These are phyloP conservation scores for Aspergillus avenaceus DNA, from an alignment of 495 filamentous ascomycete genomes.

Conservation along the genomic window DNA sequence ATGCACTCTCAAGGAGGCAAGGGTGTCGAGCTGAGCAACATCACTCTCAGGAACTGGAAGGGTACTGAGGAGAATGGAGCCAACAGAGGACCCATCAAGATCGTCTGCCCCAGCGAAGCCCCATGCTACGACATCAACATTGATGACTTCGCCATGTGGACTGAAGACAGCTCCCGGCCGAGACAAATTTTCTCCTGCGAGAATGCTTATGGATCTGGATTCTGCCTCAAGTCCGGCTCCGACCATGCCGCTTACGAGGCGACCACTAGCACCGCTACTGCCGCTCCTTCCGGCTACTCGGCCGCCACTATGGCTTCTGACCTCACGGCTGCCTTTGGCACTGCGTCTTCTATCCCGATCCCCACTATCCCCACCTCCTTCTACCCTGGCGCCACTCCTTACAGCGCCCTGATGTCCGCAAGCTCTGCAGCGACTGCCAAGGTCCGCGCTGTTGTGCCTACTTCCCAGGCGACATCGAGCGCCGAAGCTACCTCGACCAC, in stretches of 20 bases:
- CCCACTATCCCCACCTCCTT: conserved; percentile 52
- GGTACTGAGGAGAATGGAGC: conserved; percentile 50
- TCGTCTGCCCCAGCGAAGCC: conserved; percentile 40
- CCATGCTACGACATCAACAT: conserved; percentile 53
- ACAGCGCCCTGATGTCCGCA: conserved; percentile 17
- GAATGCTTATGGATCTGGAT: conserved; percentile 47
- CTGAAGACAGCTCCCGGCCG: conserved; percentile 35
- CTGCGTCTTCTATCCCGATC: conserved; percentile 46
- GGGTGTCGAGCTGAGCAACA: conserved; percentile 47
- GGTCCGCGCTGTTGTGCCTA: background rate
- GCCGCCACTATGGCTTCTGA: conserved; percentile 48
- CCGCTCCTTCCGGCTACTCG: conserved; percentile 41
- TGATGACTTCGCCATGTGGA: conserved; percentile 57
- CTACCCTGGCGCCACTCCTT: conserved; percentile 45
- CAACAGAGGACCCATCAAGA: conserved; percentile 46
- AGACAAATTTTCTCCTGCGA: conserved; percentile 43
- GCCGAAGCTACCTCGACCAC: background rate
- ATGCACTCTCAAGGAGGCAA: conserved; percentile 30
- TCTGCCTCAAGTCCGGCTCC: conserved; percentile 34
- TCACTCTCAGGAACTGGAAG: conserved; percentile 55
- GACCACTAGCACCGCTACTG: conserved; percentile 32
- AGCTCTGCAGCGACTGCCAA: background rate
- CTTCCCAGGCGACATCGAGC: background rate
- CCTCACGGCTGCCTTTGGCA: conserved; percentile 39
- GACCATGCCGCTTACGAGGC: conserved; percentile 22